A percentile compares a stretch with the other conserved stretches of the same genome.
These are phyloP conservation scores for Gamsiella multidivaricata DNA, from an alignment of 192 early-diverging fungal species.

Conservation along the genomic window DNA sequence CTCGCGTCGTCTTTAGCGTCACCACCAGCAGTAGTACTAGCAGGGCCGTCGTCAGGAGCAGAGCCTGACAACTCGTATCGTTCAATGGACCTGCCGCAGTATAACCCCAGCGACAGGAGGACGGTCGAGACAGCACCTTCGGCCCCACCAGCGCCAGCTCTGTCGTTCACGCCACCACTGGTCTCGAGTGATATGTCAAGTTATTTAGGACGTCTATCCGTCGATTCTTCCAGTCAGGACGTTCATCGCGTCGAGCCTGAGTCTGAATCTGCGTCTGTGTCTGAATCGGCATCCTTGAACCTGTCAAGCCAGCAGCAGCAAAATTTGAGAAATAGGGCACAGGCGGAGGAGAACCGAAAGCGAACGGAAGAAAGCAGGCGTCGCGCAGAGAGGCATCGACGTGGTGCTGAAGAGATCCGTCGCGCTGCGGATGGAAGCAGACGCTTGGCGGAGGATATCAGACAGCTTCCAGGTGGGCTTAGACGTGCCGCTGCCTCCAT, in stretches of 20 bases:
- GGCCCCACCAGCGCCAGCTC: conserved; percentile 15
- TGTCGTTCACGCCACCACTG: conserved; percentile 4
- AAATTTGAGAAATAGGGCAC: background rate
- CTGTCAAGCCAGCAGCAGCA: too few species aligned
- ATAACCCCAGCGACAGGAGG: conserved; percentile 36
- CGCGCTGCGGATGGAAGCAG: too few species aligned
- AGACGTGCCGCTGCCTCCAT: too few species aligned
- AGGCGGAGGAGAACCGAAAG: background rate
- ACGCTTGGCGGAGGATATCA: too few species aligned
- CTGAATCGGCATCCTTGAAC: too few species aligned
- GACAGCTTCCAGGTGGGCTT: too few species aligned
- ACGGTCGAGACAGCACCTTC: conserved; percentile 25
- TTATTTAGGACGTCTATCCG: background rate
- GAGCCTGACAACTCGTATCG: background rate
- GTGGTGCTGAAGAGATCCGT: too few species aligned
- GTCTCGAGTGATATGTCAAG: conserved; percentile 15
- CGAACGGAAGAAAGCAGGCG: background rate
- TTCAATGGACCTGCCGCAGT: conserved; percentile 16
- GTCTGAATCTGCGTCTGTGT: too few species aligned
- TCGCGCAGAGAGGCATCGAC: background rate
- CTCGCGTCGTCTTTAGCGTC: too few species aligned
- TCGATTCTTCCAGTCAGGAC: background rate
- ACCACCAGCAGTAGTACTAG: too few species aligned
- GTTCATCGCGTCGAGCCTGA: background rate
- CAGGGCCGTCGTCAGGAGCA: background rate